Conservation (phyloP, 495 filamentous ascomycete species). For the Rostrohypoxylon terebratum region DNA sequence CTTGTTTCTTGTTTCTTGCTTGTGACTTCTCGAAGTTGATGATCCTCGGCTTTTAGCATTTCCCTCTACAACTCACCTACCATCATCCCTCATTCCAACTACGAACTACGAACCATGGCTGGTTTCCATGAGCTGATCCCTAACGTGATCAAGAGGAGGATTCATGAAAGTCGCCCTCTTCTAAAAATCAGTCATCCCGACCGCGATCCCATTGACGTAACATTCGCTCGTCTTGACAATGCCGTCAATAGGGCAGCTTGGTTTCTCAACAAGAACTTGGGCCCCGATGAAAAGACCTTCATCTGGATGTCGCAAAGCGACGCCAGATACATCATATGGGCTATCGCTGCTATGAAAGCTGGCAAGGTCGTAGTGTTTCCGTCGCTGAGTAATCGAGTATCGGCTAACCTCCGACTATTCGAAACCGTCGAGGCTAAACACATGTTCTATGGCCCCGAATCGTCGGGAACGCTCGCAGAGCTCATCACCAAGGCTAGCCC, state of each 20-base stretch:
- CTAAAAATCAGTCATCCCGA: conserved; percentile 39
- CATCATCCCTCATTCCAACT: not conserved
- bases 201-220: conserved; percentile 34
- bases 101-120: conserved; percentile 29
- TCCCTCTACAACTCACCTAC: not conserved
- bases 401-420: conserved; percentile 43
- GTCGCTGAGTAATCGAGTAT: conserved; percentile 38
- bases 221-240: conserved; percentile 41
- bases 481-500: conserved; percentile 30
- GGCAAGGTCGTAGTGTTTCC: conserved; percentile 44
- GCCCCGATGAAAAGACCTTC: conserved; percentile 38
- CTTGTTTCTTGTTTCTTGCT: not conserved
- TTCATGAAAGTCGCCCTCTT: conserved; percentile 34
- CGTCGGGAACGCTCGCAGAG: conserved; percentile 27
- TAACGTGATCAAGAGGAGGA: conserved; percentile 36
- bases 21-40: not conserved
- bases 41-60: not conserved
- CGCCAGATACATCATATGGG: conserved; percentile 40
- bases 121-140: conserved; percentile 44
- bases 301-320: conserved; percentile 46
- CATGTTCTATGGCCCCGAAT: conserved; percentile 43
- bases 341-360: conserved; percentile 45
- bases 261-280: conserved; percentile 43
- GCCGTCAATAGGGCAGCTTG: conserved; percentile 44
- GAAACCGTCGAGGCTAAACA: conserved; percentile 34